Conservation (phyloP, 2,329 filamentous ascomycete species). For the Celoporthe dispersa region DNA sequence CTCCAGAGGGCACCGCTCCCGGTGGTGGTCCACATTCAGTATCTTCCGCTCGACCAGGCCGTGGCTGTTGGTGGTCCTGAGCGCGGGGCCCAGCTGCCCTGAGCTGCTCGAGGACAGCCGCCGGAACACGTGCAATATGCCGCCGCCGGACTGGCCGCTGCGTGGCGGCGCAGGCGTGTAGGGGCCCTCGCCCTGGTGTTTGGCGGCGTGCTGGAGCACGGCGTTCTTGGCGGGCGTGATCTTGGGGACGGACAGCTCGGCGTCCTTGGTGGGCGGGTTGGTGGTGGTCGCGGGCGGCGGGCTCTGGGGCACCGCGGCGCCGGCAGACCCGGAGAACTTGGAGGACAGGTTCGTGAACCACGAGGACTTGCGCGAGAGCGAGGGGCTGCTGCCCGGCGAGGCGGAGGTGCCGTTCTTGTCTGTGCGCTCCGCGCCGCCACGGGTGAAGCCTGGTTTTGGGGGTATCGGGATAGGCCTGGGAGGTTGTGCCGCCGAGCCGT, state of each 20-base stretch:
- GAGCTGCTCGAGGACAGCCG: slow-evolving; percentile 70
- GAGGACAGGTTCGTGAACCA: slow-evolving; percentile 95
- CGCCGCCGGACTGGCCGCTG: slow-evolving; percentile 57
- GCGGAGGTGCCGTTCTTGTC: slow-evolving; percentile 38
- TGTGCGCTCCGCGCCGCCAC: slow-evolving; percentile 39
- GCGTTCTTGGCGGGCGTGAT: slow-evolving; percentile 59
- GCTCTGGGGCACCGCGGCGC: slow-evolving; percentile 32
- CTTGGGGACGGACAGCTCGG: slow-evolving; percentile 53
- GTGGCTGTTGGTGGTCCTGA: slow-evolving; percentile 56
- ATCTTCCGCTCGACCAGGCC: slow-evolving; percentile 79
- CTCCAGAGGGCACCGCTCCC: slow-evolving; percentile 77
- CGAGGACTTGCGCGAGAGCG: slow-evolving; percentile 67
- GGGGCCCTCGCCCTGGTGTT: slow-evolving; percentile 63
- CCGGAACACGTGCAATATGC: slow-evolving; percentile 81
- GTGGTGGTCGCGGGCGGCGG: slow-evolving; percentile 39
- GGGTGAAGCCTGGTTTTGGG: slow-evolving; percentile 38
- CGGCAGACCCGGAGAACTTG: slow-evolving; percentile 72
- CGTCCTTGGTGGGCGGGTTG: slow-evolving; percentile 42
- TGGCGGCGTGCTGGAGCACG: slow-evolving; percentile 60
- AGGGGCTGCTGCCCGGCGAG: slow-evolving; percentile 34
- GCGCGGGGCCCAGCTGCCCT: slow-evolving; percentile 50
- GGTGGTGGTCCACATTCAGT: slow-evolving; percentile 81
- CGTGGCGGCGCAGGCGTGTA: slow-evolving; percentile 78
- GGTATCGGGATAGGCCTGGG: slow-evolving; percentile 37
- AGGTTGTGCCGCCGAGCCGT: slow-evolving; percentile 6